Evolutionary conservation across 2,329 filamentous ascomycete genomes (phyloP).

Genomic region (Parafenestella ontariensis): DNA sequence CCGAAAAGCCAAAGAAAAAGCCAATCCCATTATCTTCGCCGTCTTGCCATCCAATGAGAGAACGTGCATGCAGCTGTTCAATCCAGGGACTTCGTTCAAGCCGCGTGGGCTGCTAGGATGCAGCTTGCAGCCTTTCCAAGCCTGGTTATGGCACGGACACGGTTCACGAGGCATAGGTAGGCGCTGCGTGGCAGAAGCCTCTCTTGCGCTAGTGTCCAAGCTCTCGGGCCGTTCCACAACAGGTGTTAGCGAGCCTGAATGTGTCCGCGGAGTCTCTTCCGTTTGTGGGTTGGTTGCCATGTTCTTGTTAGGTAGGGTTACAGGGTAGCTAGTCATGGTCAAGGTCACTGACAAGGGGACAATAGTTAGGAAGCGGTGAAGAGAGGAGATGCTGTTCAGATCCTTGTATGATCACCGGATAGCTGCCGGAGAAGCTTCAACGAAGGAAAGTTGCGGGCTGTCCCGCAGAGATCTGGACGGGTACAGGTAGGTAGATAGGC

Average conservation of each 20-base stretch:
- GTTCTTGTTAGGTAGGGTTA: not conserved
- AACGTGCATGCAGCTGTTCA: not conserved
- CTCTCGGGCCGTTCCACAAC: slow-evolving; percentile 15
- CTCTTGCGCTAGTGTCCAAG: not conserved
- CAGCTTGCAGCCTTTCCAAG: not conserved
- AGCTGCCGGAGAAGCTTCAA: not conserved
- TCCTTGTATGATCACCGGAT: not conserved
- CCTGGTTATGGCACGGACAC: slow-evolving; percentile 4
- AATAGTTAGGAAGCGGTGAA: not conserved
- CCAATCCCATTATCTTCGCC: slow-evolving; percentile 1
- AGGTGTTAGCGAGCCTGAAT: slow-evolving; percentile 6
- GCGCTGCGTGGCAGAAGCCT: not conserved
- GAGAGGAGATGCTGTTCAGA: not conserved
- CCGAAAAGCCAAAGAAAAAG: not conserved
- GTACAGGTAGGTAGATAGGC: not conserved
- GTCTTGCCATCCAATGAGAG: slow-evolving; percentile 10
- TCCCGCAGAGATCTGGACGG: not conserved
- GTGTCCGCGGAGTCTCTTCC: slow-evolving; percentile 6
- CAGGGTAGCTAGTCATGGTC: not conserved
- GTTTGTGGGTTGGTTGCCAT: not conserved
- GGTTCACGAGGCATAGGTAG: slow-evolving; percentile 6
- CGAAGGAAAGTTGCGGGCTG: not conserved
- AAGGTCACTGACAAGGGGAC: not conserved
- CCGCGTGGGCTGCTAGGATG: slow-evolving; percentile 5
- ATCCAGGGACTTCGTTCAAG: not conserved